Evolutionary conservation across 768 basidiomycete species (phyloP).

Genomic region (Psilocybe azurescens): DNA sequence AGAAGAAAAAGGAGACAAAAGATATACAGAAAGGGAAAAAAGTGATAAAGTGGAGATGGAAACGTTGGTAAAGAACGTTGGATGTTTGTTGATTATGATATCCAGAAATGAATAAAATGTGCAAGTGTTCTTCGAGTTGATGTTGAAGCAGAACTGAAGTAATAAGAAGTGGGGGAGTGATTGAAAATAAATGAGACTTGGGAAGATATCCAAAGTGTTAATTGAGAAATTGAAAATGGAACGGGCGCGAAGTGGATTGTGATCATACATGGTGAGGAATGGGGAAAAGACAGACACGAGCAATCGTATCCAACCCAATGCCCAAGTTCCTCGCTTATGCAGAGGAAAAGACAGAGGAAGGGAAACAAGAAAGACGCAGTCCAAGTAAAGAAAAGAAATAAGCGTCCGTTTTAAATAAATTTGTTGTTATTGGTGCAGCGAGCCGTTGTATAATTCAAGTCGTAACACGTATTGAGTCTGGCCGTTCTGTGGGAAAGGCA

Average conservation of each 20-base stretch:
- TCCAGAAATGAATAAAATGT: background rate
- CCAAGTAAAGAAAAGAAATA: constrained; percentile 47
- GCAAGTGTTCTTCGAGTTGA: constrained; percentile 1
- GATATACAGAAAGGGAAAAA: constrained; percentile 16
- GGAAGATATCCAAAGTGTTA: constrained; percentile 19
- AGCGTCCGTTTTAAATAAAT: constrained; percentile 75
- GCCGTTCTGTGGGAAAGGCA: constrained; percentile 20
- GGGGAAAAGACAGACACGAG: constrained; percentile 26
- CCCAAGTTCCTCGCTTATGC: constrained; percentile 5
- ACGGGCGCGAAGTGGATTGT: constrained; percentile 37
- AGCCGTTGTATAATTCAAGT: constrained; percentile 28
- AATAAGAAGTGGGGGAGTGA: constrained; percentile 7
- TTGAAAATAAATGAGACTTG: constrained; percentile 1
- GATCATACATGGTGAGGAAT: constrained; percentile 22
- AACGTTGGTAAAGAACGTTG: constrained; percentile 1
- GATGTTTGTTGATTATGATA: constrained; percentile 9
- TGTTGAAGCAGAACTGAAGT: constrained; percentile 4
- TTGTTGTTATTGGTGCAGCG: constrained; percentile 29
- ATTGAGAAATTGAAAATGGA: constrained; percentile 19
- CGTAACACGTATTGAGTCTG: constrained; percentile 25
- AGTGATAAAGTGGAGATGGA: constrained; percentile 1
- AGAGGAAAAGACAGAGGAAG: constrained; percentile 14
- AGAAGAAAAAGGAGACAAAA: constrained; percentile 29
- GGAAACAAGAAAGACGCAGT: constrained; percentile 12
- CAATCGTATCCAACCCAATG: constrained; percentile 19